These are phyloP conservation scores for Annulohypoxylon moriforme DNA, from an alignment of 495 filamentous ascomycete species.

Conservation along the genomic window DNA sequence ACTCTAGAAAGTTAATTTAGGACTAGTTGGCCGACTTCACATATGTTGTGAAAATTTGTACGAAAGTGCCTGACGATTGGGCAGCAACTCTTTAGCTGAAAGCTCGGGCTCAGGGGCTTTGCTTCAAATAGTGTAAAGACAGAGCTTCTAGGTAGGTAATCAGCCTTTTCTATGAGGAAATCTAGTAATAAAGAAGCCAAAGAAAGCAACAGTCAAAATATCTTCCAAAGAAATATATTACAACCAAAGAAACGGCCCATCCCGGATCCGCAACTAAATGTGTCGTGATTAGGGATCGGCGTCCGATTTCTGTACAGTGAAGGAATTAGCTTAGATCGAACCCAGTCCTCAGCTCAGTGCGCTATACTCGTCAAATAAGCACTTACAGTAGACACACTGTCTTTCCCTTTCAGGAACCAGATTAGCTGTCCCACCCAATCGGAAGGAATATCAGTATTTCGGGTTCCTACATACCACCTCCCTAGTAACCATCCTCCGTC, in stretches of 20 bases:
- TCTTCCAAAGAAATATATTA: neutral
- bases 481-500: neutral
- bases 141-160: neutral
- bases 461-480: neutral
- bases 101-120: neutral
- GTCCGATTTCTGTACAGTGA: neutral
- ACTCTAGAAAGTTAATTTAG: neutral
- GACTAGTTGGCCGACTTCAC: neutral
- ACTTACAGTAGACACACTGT: slow-evolving; percentile 5
- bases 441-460: neutral
- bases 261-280: neutral
- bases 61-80: neutral
- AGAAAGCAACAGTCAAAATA: too few relatives aligned
- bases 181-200: too few relatives aligned
- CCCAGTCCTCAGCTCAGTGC: neutral
- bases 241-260: neutral
- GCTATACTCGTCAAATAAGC: neutral
- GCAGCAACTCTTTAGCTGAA: neutral
- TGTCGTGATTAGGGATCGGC: neutral
- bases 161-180: too few relatives aligned
- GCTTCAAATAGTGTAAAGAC: neutral
- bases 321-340: slow-evolving; percentile 1
- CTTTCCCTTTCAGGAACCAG: slow-evolving; percentile 29
- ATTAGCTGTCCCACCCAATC: slow-evolving; percentile 20
- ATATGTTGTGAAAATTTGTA: neutral